Base-by-base conservation (phyloP, 2,329 filamentous ascomycete genomes). In the Verticillium zaregamsianum region DNA sequence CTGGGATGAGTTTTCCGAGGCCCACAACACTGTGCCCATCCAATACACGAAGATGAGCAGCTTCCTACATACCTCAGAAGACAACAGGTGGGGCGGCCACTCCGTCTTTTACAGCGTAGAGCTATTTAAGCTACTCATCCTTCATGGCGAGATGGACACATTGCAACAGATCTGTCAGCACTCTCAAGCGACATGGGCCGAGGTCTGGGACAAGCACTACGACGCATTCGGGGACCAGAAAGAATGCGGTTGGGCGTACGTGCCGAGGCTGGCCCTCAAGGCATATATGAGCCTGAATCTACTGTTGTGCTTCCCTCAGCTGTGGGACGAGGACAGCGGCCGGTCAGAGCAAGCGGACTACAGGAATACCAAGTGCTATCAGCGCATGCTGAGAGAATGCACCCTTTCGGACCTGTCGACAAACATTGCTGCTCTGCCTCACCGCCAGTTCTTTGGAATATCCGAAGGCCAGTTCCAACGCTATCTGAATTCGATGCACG, bases 271-370 rank as follows among this genome's bases (percentile, higher is more conserved):
- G 4, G 67, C 69, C 1, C 56, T 71, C 40, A 57, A 60, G 20
- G 60, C 65, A 0, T 70, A 70, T 32, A 28, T 72, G 17, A 23
- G 55, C 11, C 64, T 72, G 9, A 70, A 71, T 25, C 35, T 71
- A 1, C 49, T 68, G 6, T 59, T 59, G 57, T 63, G 57, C 33
- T 62, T 62, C 25, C 68, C 67, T 1, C 56, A 64, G 14, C 62
- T 59, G 7, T 65, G 65, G 62, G 58, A 60, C 23, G 15, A 31
- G 1, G 49, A 58, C 8, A 57, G 37, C 11, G 31, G 56, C 14
- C 28, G 28, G 28, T 28, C 28, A 28, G 28, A 28, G 28, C 28
- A 28, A 28, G 52, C 31, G 20, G 66, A 67, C n/a, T 69, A 68
- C 52, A 63, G 63, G 15, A 33, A 59, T 20, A 65, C 63, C 3